Evolutionary conservation across 352 stramenopile genomes (phyloP).

Genomic region (Phytophthora pistaciae): DNA sequence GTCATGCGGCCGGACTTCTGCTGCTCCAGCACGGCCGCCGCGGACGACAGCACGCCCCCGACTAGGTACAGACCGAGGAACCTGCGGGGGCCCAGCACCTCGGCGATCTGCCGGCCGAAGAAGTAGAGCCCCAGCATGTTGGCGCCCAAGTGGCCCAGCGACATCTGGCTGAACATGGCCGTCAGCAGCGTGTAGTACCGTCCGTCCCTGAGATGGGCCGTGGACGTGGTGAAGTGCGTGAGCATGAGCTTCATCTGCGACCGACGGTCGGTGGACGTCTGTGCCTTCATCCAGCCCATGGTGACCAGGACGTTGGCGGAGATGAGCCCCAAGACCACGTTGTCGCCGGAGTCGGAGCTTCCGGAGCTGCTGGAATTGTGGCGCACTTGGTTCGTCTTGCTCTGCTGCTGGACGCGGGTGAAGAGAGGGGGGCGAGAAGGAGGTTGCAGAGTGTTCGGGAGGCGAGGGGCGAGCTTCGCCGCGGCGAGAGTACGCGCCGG

Average conservation of each 20-base stretch:
- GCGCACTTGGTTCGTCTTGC: not conserved
- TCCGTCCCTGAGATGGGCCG: constrained; percentile 62
- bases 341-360: constrained; percentile 36
- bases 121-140: constrained; percentile 87
- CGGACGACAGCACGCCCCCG: constrained; percentile 74
- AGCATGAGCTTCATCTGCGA: constrained; percentile 60
- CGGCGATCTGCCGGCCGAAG: constrained; percentile 76
- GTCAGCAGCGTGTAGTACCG: constrained; percentile 83
- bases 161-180: constrained; percentile 75
- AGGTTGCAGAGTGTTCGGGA: not conserved
- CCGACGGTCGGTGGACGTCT: constrained; percentile 38
- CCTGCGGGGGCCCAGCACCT: constrained; percentile 65
- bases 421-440: not conserved
- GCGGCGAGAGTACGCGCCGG: not conserved
- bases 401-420: not conserved
- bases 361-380: not conserved
- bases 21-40: constrained; percentile 70
- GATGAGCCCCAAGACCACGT: constrained; percentile 63
- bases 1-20: constrained; percentile 45
- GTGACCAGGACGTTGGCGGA: constrained; percentile 64
- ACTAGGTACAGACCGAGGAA: constrained; percentile 82
- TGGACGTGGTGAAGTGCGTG: constrained; percentile 80
- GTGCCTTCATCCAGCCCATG: constrained; percentile 66
- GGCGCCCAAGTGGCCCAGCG: constrained; percentile 60
- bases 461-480: not conserved